A percentile compares a stretch with the other conserved stretches of the same genome.
phyloP scores from a whole-genome alignment of 768 basidiomycete species.

The Mycena venus region DNA sequence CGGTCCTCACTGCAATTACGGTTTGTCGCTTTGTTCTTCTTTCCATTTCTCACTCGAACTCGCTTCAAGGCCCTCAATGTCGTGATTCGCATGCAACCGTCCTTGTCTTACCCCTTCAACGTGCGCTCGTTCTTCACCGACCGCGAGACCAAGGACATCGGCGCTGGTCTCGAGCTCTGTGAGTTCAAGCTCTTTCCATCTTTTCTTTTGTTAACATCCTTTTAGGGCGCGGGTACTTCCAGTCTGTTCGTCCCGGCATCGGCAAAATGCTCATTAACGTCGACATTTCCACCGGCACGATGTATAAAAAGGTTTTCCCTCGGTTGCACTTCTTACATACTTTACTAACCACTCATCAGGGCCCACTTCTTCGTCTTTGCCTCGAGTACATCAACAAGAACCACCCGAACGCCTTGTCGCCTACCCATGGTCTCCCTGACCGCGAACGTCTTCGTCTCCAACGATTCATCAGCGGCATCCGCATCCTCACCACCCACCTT shows the following conservation, averaged over 20 bases:
- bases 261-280: slow-evolving; percentile 69
- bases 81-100: slow-evolving; percentile 69
- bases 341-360: not conserved
- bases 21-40: slow-evolving; percentile 41
- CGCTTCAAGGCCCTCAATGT: slow-evolving; percentile 66
- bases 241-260: slow-evolving; percentile 69
- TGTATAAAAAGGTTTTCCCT: slow-evolving; percentile 66
- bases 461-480: slow-evolving; percentile 61
- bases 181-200: not conserved
- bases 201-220: not conserved
- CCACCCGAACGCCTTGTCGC: slow-evolving; percentile 55
- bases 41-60: slow-evolving; percentile 8
- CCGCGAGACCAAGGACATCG: slow-evolving; percentile 60
- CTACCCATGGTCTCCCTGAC: slow-evolving; percentile 57
- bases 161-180: slow-evolving; percentile 64
- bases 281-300: slow-evolving; percentile 74
- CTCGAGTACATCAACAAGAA: slow-evolving; percentile 56
- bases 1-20: slow-evolving; percentile 69
- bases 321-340: not conserved
- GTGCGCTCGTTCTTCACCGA: slow-evolving; percentile 72
- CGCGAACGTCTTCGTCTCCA: slow-evolving; percentile 63
- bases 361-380: slow-evolving; percentile 59
- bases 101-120: slow-evolving; percentile 70
- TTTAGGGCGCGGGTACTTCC: slow-evolving; percentile 79
- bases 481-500: slow-evolving; percentile 40